Evolutionary conservation across 2,329 filamentous ascomycete species (phyloP).

Genomic region (Lachnellula arida): DNA sequence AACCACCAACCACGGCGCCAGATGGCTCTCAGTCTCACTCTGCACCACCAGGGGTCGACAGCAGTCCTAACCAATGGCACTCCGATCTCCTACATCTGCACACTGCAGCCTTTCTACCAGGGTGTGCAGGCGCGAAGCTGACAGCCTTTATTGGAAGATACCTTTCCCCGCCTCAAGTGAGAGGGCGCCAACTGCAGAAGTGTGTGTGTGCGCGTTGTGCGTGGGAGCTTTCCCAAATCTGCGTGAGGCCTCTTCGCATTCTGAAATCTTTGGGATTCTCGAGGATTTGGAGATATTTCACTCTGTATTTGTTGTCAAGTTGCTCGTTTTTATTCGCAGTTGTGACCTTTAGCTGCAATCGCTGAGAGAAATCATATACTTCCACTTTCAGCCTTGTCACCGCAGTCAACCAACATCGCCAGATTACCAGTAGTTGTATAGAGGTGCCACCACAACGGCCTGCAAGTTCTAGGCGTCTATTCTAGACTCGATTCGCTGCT

Average conservation of each 20-base stretch:
- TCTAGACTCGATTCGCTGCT: conserved; percentile 18
- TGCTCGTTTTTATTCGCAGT: too few relatives aligned
- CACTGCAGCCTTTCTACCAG: conserved; percentile 6
- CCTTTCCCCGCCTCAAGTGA: conserved; percentile 14
- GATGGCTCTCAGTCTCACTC: conserved; percentile 14
- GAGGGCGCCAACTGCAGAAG: conserved; percentile 11
- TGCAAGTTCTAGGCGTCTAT: conserved; percentile 27
- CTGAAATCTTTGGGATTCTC: neutral
- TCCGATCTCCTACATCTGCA: conserved; percentile 2
- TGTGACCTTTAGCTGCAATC: too few relatives aligned
- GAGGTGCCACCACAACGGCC: neutral
- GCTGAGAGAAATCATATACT: neutral
- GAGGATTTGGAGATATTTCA: neutral
- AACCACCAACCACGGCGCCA: conserved; percentile 24
- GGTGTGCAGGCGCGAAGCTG: conserved; percentile 23
- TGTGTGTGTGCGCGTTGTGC: neutral
- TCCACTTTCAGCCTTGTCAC: neutral
- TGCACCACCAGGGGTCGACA: conserved; percentile 8
- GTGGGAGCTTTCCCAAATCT: neutral
- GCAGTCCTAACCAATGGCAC: conserved; percentile 1
- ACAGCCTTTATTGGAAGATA: conserved; percentile 16
- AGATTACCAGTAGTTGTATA: neutral
- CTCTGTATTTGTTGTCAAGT: neutral
- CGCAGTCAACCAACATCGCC: conserved; percentile 18
- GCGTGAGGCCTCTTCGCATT: neutral